Evolutionary conservation across 306 rosid genomes (phyloP).

Genomic region (Mimosa pudica): DNA sequence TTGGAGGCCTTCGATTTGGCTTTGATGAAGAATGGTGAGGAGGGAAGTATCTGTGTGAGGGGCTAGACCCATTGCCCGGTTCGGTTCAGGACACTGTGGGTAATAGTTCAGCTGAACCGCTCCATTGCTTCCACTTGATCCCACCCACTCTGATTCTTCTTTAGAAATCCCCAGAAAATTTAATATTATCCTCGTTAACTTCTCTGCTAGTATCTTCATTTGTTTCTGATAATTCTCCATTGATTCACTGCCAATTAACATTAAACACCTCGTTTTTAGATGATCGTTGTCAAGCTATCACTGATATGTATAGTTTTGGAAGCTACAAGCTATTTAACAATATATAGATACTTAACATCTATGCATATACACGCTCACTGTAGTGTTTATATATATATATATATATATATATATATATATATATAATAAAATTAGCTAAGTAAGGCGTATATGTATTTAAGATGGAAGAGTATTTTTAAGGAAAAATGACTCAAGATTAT

Average conservation of each 20-base stretch:
- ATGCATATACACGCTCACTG: too few species aligned
- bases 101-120: conserved; percentile 68
- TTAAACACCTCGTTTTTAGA: too few species aligned
- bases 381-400: too few species aligned
- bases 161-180: conserved; percentile 30
- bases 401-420: too few species aligned
- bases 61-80: conserved; percentile 70
- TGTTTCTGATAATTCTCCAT: conserved; percentile 59
- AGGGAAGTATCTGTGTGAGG: conserved; percentile 80
- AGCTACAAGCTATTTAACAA: too few species aligned
- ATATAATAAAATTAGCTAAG: too few species aligned
- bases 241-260: conserved; percentile 41
- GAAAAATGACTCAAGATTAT: background rate
- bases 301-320: too few species aligned
- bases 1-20: conserved; percentile 52
- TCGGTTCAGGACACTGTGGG: conserved; percentile 72
- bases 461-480: too few species aligned
- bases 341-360: too few species aligned
- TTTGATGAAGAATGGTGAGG: conserved; percentile 63
- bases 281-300: too few species aligned
- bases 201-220: conserved; percentile 56
- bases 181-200: conserved; percentile 40
- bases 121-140: conserved; percentile 8
- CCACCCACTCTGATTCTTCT: conserved; percentile 42
- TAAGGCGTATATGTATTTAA: too few species aligned